phyloP scores from a whole-genome alignment of 2,329 filamentous ascomycete species.

The Trichoderma cornu-damae region DNA sequence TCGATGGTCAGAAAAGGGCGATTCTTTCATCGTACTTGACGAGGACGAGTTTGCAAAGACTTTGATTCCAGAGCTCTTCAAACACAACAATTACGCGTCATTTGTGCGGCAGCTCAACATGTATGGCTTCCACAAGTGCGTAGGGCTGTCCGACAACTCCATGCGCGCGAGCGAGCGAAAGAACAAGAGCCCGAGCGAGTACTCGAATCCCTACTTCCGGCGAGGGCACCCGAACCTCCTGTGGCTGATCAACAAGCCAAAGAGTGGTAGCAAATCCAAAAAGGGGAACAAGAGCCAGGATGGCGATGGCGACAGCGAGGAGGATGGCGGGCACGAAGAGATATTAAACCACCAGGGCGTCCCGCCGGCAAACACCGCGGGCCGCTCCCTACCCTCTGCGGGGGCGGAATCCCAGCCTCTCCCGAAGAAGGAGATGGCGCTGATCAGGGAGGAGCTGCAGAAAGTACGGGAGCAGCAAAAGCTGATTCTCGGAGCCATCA shows the following conservation, averaged over 20 bases:
- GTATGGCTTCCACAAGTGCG: slow-evolving; percentile 96
- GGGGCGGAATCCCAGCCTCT: slow-evolving; percentile 46
- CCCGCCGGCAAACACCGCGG: slow-evolving; percentile 22
- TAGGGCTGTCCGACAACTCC: slow-evolving; percentile 90
- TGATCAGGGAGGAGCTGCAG: slow-evolving; percentile 73
- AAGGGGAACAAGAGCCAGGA: slow-evolving; percentile 59
- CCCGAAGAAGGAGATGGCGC: slow-evolving; percentile 67
- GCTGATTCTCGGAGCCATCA: slow-evolving; percentile 77
- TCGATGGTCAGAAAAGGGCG: slow-evolving; percentile 92
- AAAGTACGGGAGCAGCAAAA: slow-evolving; percentile 81
- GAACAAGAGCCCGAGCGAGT: slow-evolving; percentile 97
- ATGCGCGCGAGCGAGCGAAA: slow-evolving; percentile 97
- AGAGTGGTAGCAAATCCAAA: slow-evolving; percentile 59
- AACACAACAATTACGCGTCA: slow-evolving; percentile 97
- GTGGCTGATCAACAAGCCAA: slow-evolving; percentile 95
- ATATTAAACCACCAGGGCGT: slow-evolving; percentile 23
- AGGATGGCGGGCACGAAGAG: slow-evolving; percentile 44
- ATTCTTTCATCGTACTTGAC: slow-evolving; percentile 93
- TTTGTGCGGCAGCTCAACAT: slow-evolving; percentile 95
- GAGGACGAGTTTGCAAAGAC: slow-evolving; percentile 98
- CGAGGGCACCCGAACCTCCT: slow-evolving; percentile 86
- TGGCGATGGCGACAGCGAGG: slow-evolving; percentile 65
- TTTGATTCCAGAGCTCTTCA: slow-evolving; percentile 95
- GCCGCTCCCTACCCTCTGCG: slow-evolving; percentile 37
- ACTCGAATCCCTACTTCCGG: slow-evolving; percentile 94